Evolutionary conservation across 108 stramenopile species (phyloP).

Genomic region (Pseudonitzschia delicatissima): DNA sequence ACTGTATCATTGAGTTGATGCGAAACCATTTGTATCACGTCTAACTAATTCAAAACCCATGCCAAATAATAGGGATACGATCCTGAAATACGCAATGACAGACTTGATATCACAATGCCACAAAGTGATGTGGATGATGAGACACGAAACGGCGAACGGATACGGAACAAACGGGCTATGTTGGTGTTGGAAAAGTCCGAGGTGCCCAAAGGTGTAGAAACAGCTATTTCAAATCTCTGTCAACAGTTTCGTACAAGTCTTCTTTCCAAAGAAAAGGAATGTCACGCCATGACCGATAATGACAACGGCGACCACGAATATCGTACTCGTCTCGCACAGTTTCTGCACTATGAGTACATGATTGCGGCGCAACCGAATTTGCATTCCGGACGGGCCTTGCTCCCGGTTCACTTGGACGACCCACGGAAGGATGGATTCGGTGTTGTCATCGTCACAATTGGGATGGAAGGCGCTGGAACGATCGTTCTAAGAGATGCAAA

Average conservation of each 20-base stretch:
- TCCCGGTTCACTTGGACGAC: slow-evolving; percentile 47
- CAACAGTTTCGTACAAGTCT: slow-evolving; percentile 4
- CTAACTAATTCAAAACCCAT: neutral
- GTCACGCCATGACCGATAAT: neutral
- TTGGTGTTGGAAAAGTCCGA: slow-evolving; percentile 23
- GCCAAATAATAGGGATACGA: slow-evolving; percentile 17
- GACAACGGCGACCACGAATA: neutral
- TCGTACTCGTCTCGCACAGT: neutral
- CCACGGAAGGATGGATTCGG: slow-evolving; percentile 50
- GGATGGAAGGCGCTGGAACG: slow-evolving; percentile 20
- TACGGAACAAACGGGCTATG: slow-evolving; percentile 30
- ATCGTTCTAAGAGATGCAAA: slow-evolving; percentile 18
- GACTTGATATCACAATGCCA: slow-evolving; percentile 39
- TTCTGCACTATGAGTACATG: slow-evolving; percentile 16
- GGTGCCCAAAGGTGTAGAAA: slow-evolving; percentile 14
- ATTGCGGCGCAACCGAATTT: slow-evolving; percentile 52
- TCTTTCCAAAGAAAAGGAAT: neutral
- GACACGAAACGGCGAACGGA: slow-evolving; percentile 10
- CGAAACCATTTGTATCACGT: neutral
- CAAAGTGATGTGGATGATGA: neutral
- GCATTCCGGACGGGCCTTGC: slow-evolving; percentile 33
- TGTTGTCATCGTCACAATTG: slow-evolving; percentile 44
- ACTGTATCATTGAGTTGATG: too few relatives aligned
- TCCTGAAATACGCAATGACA: slow-evolving; percentile 13
- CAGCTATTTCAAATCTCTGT: slow-evolving; percentile 27